Percentiles rank a stretch among this genome's conserved stretches.
phyloP scores from a whole-genome alignment of 768 basidiomycete genomes.

The Pisolithus marmoratus region DNA sequence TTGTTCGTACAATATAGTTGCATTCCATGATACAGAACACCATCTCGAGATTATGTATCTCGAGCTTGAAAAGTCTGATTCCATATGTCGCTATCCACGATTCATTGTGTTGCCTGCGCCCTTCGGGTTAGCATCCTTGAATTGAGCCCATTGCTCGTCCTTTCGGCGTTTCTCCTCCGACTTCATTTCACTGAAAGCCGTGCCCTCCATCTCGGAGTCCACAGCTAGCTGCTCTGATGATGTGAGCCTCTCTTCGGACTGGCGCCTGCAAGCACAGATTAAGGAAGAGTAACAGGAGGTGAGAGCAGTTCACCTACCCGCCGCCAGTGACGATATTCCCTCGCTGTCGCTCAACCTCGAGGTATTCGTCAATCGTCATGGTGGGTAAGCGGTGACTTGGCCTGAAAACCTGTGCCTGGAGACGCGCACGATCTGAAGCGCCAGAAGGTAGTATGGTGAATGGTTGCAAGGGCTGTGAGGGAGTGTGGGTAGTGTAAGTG shows the following conservation, averaged over 20 bases:
- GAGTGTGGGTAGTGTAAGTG: constrained; percentile 3
- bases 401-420: constrained; percentile 80
- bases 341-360: constrained; percentile 74
- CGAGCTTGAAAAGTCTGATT: not conserved
- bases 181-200: constrained; percentile 57
- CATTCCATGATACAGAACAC: constrained; percentile 16
- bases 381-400: constrained; percentile 82
- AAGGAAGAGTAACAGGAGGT: not conserved
- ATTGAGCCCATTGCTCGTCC: constrained; percentile 90
- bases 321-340: constrained; percentile 87
- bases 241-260: constrained; percentile 61
- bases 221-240: constrained; percentile 72
- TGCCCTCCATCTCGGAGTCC: constrained; percentile 84
- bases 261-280: constrained; percentile 41
- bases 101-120: constrained; percentile 99
- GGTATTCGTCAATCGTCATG: constrained; percentile 94
- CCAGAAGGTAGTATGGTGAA: constrained; percentile 88
- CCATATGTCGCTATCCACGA: constrained; percentile 44
- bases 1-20: constrained; percentile 22
- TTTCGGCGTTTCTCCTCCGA: constrained; percentile 73
- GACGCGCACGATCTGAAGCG: constrained; percentile 57
- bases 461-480: constrained; percentile 70
- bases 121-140: constrained; percentile 76
- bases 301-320: constrained; percentile 50
- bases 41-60: constrained; percentile 8